Evolutionary conservation across 2,329 filamentous ascomycete genomes (phyloP), one percentile per base, ranked within the genome.

Genomic region (Cladophialophora exuberans): DNA sequence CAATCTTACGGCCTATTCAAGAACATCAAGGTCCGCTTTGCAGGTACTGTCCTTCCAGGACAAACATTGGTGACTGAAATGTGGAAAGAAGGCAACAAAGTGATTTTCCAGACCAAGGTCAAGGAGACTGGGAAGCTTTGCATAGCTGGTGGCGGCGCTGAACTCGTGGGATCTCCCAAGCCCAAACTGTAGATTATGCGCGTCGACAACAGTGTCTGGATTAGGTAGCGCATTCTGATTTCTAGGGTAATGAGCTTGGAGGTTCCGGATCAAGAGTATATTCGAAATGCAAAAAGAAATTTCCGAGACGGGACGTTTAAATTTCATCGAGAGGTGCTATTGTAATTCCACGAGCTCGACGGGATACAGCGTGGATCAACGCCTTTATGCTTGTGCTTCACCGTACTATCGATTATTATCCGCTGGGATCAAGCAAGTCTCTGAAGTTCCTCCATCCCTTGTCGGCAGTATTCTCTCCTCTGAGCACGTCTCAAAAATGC

Each of bases 21-120:
- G 80, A 96, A 91, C 77, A 86, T 96, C 77, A 96, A 96, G 81
- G 91, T 95, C 20, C 81, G 91, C 61, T 96, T 96, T 71, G 90
- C 90, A 1, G 90, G 91, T 52, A 85, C 88, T 7, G 91, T 96
- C 10, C 72, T 92, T 54, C 91, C 63, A 17, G 62, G 62, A n/a
- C 61, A 96, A 81, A 96, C 90, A n/a, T 80, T 96, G 53, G 81
- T 89, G 60, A 96, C 90, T 5, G 90, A 96, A 80, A 93, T 95
- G 89, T 96, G 91, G 91, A 91, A 88, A 77, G 90, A 95, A 67
- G 86, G 85, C 44, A 82, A 82, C 66, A 86, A 83, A 70, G 82
- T 96, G 52, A 75, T 92, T 60, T 96, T 96, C 82, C 90, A 95
- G 80, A 83, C 84, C 52, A 91, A 85, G 73, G 90, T 96, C 62